phyloP scores from a whole-genome alignment of 345 rosid genomes.

The Dipteronia sinensis region DNA sequence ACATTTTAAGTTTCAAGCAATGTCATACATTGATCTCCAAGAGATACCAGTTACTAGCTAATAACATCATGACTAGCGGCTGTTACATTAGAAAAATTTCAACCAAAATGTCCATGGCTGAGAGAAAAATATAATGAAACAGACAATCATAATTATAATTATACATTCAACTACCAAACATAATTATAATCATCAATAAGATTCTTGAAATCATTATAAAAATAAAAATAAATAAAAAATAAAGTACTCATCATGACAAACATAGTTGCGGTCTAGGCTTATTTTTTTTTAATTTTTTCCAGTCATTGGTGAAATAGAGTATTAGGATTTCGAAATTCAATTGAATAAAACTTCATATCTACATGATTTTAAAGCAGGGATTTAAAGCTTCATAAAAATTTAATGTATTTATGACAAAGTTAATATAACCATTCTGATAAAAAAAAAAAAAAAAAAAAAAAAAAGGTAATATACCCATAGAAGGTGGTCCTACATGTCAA shows the following conservation, averaged over 20 bases:
- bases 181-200: not conserved
- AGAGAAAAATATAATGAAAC: not conserved
- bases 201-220: not conserved
- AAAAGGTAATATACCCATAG: too few relatives aligned
- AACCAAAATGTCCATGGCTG: not conserved
- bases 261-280: not conserved
- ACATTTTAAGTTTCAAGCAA: not conserved
- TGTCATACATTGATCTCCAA: not conserved
- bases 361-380: not conserved
- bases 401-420: not conserved
- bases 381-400: not conserved
- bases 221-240: too few relatives aligned
- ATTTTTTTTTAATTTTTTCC: too few relatives aligned
- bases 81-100: not conserved
- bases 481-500: not conserved
- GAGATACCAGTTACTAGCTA: not conserved
- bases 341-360: not conserved
- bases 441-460: too few relatives aligned
- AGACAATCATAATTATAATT: not conserved
- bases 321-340: not conserved
- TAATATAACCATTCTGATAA: too few relatives aligned
- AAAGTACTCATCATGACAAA: not conserved
- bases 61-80: not conserved
- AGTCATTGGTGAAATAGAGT: not conserved
- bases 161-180: not conserved